Percentiles rank a stretch among this genome's conserved stretches.
These are phyloP conservation scores for Erigeron philadelphicus DNA, from an alignment of 140 eudicot genomes.

Conservation along the genomic window DNA sequence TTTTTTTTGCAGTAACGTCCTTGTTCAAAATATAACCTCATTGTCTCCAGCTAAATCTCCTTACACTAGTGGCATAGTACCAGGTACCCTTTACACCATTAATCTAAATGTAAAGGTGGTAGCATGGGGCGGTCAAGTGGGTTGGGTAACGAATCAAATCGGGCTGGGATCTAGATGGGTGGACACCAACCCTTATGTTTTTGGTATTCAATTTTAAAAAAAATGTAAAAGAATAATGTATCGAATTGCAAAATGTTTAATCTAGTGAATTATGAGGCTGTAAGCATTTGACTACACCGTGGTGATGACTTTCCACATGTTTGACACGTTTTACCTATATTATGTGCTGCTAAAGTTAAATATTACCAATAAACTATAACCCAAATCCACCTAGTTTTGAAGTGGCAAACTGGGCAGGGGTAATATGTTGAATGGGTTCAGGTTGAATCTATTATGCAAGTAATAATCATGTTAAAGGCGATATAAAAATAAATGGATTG, in stretches of 20 bases:
- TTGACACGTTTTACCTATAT: neutral
- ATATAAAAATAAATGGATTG: too few species aligned
- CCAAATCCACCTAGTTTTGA: too few species aligned
- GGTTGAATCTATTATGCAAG: too few species aligned
- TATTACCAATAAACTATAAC: neutral
- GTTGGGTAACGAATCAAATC: neutral
- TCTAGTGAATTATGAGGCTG: neutral
- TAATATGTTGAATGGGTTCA: too few species aligned
- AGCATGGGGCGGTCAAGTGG: neutral
- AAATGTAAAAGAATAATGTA: neutral
- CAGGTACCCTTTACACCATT: slow-evolving; percentile 48
- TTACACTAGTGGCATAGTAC: slow-evolving; percentile 73
- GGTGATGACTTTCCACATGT: neutral
- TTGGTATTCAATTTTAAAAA: neutral
- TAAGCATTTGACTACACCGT: neutral
- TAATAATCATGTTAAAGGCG: too few species aligned
- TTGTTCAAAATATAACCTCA: slow-evolving; percentile 72
- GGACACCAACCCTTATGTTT: neutral
- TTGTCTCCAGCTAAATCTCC: slow-evolving; percentile 66
- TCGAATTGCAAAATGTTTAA: neutral
- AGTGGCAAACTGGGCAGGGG: too few species aligned
- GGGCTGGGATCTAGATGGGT: neutral
- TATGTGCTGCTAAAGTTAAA: neutral
- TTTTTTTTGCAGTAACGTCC: slow-evolving; percentile 48
- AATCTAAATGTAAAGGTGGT: neutral